Base-by-base conservation (phyloP, 805 yeast species). In the Blastobotrys parvus region DNA sequence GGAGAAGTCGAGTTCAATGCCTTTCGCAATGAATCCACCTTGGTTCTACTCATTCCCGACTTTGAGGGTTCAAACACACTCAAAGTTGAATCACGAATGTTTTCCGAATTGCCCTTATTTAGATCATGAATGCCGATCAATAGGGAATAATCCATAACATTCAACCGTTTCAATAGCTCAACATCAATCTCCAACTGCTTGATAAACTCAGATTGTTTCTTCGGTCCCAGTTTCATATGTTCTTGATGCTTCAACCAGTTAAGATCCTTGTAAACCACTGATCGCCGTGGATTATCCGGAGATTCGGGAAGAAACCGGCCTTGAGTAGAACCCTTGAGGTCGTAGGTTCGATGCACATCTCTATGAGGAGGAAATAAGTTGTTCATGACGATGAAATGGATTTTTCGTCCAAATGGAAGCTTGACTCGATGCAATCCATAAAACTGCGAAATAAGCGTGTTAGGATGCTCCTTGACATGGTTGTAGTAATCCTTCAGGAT, bases 321-420 rank as follows among this genome's bases (percentile, higher is more conserved):
- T 69, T 83, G 72, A 0, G 94, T 77, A 0, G 96, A 87, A 1
- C 99, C 99, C 60, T 92, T 92, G 60, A 92, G 72, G 60, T 92
- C 99, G 62, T 77, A 92, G 34, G 88, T 84, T 34, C 74, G 66
- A 60, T 88, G 94, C 43, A 90, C 80, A 49, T 84, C 92, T 39
- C 88, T 71, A 56, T 85, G 86, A 4, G 97, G 94, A 0, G 99
- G 97, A 64, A 94, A 92, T 39, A 92, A 71, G 58, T 92, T 92
- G 68, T 92, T 92, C 98, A 92, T 92, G 27, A 92, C 96, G 43
- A 92, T 71, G 53, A 92, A 90, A 63, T 92, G 94, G 32, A 92
- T 85, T 59, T 85, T 89, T 43, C 88, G 72, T 3, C 74, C 71
- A 36, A 80, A 72, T 6, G 95, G 95, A 77, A 90, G 80, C 61